phyloP scores from a whole-genome alignment of 2,329 filamentous ascomycete species.

The Fusarium hainanense region DNA sequence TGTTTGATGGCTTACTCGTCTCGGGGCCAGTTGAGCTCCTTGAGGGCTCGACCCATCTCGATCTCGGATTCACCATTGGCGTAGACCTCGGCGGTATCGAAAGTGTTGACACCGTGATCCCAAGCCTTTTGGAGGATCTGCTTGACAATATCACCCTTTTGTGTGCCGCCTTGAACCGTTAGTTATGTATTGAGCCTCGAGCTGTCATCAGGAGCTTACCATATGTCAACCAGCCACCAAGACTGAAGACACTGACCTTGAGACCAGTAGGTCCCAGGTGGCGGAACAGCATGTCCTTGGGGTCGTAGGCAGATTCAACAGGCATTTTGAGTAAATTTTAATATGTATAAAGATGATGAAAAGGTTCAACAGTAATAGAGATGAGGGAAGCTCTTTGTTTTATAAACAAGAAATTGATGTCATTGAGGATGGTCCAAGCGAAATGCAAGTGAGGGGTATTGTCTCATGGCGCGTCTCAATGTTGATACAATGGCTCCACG shows the following conservation, averaged over 20 bases:
- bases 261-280: slow-evolving; percentile 44
- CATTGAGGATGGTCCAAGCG: slow-evolving; percentile 21
- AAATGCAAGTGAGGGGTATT: slow-evolving; percentile 26
- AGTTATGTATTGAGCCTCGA: no score
- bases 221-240: slow-evolving; percentile 45
- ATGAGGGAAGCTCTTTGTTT: background rate
- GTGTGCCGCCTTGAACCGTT: slow-evolving; percentile 58
- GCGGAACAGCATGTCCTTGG: slow-evolving; percentile 46
- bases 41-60: slow-evolving; percentile 69
- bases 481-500: slow-evolving; percentile 25
- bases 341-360: background rate
- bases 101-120: slow-evolving; percentile 70
- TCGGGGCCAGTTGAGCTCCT: slow-evolving; percentile 67
- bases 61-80: slow-evolving; percentile 70
- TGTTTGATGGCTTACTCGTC: slow-evolving; percentile 54
- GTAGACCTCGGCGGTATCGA: slow-evolving; percentile 69
- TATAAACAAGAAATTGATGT: slow-evolving; percentile 21
- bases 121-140: slow-evolving; percentile 70
- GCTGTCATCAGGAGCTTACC: background rate
- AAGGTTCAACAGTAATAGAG: background rate
- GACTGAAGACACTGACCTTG: slow-evolving; percentile 44
- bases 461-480: background rate
- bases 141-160: slow-evolving; percentile 69
- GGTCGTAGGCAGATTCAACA: slow-evolving; percentile 40
- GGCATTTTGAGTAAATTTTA: slow-evolving; percentile 25